Evolutionary conservation across 1,284 basidiomycete genomes (phyloP), one percentile per base, ranked within the genome.

Genomic region (Mycena sp.): DNA sequence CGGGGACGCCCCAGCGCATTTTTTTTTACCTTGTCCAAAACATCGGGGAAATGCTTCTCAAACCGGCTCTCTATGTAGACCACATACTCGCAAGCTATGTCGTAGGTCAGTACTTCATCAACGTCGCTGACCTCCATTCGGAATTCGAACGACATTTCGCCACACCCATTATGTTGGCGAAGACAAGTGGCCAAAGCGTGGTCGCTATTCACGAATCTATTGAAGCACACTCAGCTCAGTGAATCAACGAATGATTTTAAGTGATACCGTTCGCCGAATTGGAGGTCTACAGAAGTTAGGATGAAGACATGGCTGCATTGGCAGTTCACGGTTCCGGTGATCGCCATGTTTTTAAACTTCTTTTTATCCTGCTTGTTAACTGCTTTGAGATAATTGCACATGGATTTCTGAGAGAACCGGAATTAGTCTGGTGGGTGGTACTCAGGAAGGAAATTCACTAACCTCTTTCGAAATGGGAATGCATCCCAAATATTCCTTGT

Each of bases 281-380:
- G 63, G 6, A 74, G 61, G 46, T 74, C 72, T 1, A 71, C 70
- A 12, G 41, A 69, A 0, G 73, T 63, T 17, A 64, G 51, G 21
- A 75, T 61, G 11, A 73, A 67, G 2, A 72, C 57, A 55, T 75
- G 73, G 6, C 29, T 35, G 37, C 73, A 75, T 41, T 72, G 70
- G 10, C 69, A 58, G 17, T 70, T 69, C 9, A 74, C 70, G 1
- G 71, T 60, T 0, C 73, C 73, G 0, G 51, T 71, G 10, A 69
- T 61, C 23, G 68, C 65, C 69, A 72, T 71, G 48, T 72, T 71
- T 37, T 69, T 69, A 57, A 74, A 74, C 48, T 75, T 74, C 58
- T 71, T 71, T 14, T 61, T 52, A 26, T 73, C 65, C 48, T 73
- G 71, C 21, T 71, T 73, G 7, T 72, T 69, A 2, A 69, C 50